Evolutionary conservation across 768 basidiomycete species (phyloP).

Genomic region (Hydnum rufescens): DNA sequence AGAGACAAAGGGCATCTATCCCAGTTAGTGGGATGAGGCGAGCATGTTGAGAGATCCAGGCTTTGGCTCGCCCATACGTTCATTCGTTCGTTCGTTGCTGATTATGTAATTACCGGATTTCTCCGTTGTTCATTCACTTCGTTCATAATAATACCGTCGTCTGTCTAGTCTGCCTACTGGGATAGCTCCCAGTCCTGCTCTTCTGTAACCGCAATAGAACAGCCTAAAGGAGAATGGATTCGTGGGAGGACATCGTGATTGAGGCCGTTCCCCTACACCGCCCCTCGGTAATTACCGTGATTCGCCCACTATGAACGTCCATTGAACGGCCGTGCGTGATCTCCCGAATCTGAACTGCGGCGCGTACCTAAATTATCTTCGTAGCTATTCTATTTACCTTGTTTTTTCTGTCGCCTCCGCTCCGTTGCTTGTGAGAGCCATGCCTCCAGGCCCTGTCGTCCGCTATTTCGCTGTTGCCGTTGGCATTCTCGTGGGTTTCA

Average conservation of each 20-base stretch:
- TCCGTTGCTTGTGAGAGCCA: background rate
- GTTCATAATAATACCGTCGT: no score
- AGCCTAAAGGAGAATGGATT: background rate
- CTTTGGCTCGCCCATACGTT: no score
- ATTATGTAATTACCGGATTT: no score
- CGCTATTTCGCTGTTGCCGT: background rate
- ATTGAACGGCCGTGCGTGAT: background rate
- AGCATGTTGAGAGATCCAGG: no score
- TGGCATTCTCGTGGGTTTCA: background rate
- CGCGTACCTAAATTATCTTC: background rate
- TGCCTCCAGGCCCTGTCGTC: background rate
- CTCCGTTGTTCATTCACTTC: no score
- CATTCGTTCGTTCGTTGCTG: no score
- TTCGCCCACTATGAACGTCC: background rate
- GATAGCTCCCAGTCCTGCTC: no score
- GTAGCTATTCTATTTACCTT: background rate
- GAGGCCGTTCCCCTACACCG: background rate
- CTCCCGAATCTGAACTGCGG: background rate
- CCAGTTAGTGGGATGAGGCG: no score
- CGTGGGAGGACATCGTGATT: background rate
- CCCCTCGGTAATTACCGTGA: background rate
- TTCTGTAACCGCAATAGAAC: background rate
- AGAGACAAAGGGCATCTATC: no score
- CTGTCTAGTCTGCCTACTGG: no score
- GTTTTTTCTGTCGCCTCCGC: background rate